Evolutionary conservation across 192 early-diverging fungal species (phyloP), one percentile per base, ranked within the genome.

Genomic region (Backusella macrospora): DNA sequence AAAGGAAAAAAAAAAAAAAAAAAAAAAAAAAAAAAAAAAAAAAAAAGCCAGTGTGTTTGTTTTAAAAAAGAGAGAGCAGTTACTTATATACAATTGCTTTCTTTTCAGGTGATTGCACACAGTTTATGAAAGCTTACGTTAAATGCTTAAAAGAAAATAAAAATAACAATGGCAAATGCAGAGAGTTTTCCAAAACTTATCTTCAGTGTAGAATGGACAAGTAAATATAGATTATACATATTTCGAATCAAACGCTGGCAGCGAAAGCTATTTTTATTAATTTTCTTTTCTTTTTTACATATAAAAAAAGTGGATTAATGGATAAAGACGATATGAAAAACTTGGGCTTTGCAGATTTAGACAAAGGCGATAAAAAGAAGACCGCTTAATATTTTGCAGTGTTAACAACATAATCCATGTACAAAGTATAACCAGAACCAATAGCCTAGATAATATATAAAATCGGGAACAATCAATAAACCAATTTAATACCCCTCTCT

Each of bases 121-220:
- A 82, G 6, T 82, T 89, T n/a, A 94, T 96, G 88, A 88, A 88
- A 71, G 80, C 81, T 18, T 98, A 96, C 73, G 81, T 98, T 23
- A 81, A 78, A 14, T 98, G 96, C 74, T 76, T 98, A 44, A 87
- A 91, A 76, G 75, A 77, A 5, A 90, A 90, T 70, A 88, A 88
- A 72, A 92, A 90, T 63, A 88, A 91, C 72, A 90, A 89, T 80
- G 82, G 86, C 16, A 79, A 77, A 15, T 98, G 96, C 82, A 84
- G 90, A 16, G 70, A 82, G 15, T 65, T 96, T 6, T 92, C 94
- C 14, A 92, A 93, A 73, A 76, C 81, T 6, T 98, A 98, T 73
- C 85, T 98, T 15, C 84, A 90, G 80, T 98, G 96, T 70, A 86
- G 96, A 44, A 98, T 98, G 96, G 86, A 96, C 55, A 92, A 88